These are phyloP conservation scores for Marchantia polymorpha DNA, from an alignment of 225 moss, liverwort and hornwort species.

Conservation along the genomic window DNA sequence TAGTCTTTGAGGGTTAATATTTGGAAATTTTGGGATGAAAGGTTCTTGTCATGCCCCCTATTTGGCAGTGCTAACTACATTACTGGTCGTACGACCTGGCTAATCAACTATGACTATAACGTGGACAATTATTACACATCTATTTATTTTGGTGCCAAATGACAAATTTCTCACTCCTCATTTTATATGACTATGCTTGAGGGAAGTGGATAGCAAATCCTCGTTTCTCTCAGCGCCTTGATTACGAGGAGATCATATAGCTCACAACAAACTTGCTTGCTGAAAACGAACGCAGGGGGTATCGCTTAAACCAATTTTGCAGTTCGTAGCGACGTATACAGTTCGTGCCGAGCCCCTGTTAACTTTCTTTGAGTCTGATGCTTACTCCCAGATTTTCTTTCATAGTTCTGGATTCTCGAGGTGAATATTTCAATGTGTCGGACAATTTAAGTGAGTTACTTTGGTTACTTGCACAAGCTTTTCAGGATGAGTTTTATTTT, in stretches of 20 bases:
- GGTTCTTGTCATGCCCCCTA: background rate
- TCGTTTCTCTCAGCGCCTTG: conserved; percentile 84
- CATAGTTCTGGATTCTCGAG: conserved; percentile 52
- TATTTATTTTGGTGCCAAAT: conserved; percentile 45
- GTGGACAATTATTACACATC: too few species aligned
- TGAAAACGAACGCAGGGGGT: conserved; percentile 71
- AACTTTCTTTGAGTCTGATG: conserved; percentile 99
- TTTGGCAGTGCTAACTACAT: background rate
- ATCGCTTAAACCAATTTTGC: conserved; percentile 77
- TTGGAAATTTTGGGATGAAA: too few species aligned
- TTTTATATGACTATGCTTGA: conserved; percentile 30
- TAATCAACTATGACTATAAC: conserved; percentile 78
- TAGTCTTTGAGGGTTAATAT: too few species aligned
- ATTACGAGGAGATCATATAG: conserved; percentile 88
- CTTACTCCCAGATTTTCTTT: conserved; percentile 87
- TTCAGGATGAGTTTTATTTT: conserved; percentile 68
- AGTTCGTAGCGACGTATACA: conserved; percentile 84
- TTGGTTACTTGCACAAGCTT: conserved; percentile 84
- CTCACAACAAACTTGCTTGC: conserved; percentile 84
- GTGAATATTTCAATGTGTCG: conserved; percentile 42
- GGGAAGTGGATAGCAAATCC: conserved; percentile 96
- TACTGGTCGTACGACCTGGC: conserved; percentile 48
- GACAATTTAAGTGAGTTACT: conserved; percentile 67
- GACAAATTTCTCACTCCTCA: background rate
- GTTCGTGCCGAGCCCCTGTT: conserved; percentile 75